Conservation (phyloP, 805 yeast genomes). For the Priceomyces castillae region DNA sequence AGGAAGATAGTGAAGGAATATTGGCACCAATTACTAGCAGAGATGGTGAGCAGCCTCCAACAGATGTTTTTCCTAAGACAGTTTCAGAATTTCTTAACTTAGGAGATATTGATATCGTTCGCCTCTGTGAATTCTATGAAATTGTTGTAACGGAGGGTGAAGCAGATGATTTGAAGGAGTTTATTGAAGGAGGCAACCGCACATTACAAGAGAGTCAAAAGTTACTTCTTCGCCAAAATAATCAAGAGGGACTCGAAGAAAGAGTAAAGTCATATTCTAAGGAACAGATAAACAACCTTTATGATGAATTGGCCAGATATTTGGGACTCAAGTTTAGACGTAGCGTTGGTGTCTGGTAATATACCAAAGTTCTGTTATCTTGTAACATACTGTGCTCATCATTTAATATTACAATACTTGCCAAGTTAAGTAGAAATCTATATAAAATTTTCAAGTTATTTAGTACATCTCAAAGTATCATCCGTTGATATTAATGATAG, state of each 20-base stretch:
- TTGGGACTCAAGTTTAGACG: constrained; percentile 61
- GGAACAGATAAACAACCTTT: constrained; percentile 52
- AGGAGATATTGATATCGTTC: constrained; percentile 44
- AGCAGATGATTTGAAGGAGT: constrained; percentile 40
- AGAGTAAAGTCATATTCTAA: constrained; percentile 27
- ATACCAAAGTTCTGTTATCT: not conserved
- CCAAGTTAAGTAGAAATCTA: no score
- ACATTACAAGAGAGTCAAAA: constrained; percentile 9
- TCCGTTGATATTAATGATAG: no score
- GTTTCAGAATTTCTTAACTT: constrained; percentile 51
- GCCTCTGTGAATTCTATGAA: constrained; percentile 71
- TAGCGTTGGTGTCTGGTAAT: constrained; percentile 49
- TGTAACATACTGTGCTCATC: no score
- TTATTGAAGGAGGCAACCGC: constrained; percentile 10
- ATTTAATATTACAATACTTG: no score
- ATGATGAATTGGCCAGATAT: constrained; percentile 64
- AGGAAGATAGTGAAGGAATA: constrained; percentile 30
- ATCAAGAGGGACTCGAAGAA: constrained; percentile 4
- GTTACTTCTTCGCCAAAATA: constrained; percentile 4
- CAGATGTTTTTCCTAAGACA: constrained; percentile 55
- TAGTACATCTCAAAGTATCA: no score
- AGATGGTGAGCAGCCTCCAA: constrained; percentile 71
- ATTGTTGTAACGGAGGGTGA: constrained; percentile 61
- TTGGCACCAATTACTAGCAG: constrained; percentile 72
- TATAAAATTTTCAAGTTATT: no score